phyloP scores from a whole-genome alignment of 768 basidiomycete species.

The Boletus pseudo-olivaceus region DNA sequence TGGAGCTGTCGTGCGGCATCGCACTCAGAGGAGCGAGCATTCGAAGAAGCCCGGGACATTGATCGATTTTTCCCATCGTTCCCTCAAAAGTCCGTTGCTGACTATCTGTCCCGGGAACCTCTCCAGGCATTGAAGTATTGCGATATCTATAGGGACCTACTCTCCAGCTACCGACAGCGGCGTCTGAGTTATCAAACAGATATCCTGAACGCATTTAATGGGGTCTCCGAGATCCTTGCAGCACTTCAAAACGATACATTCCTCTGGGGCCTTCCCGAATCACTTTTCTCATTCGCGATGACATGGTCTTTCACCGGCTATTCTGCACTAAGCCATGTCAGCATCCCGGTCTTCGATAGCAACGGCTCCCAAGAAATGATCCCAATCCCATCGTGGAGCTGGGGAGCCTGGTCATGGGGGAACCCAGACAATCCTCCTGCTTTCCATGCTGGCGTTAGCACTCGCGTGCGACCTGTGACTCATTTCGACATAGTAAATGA shows the following conservation, averaged over 20 bases:
- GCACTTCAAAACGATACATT: constrained; percentile 10
- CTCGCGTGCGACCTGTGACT: not conserved
- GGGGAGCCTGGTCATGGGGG: constrained; percentile 9
- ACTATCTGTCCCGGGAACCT: not conserved
- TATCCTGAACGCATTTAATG: constrained; percentile 12
- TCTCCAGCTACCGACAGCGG: constrained; percentile 8
- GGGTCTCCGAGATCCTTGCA: constrained; percentile 11
- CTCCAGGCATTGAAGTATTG: not conserved
- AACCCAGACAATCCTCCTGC: not conserved
- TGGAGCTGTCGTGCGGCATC: constrained; percentile 12
- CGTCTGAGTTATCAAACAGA: constrained; percentile 15
- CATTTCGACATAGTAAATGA: constrained; percentile 8
- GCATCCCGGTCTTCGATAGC: constrained; percentile 1
- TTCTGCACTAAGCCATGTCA: not conserved
- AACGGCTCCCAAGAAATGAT: constrained; percentile 5
- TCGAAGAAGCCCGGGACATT: constrained; percentile 3
- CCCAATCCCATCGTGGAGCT: constrained; percentile 19
- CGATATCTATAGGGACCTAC: not conserved
- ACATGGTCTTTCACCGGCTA: constrained; percentile 4
- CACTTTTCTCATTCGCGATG: constrained; percentile 10
- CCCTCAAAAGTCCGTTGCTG: not conserved
- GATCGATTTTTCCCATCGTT: not conserved
- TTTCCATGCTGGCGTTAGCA: not conserved
- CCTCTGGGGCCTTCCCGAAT: constrained; percentile 16
- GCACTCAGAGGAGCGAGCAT: constrained; percentile 11